phyloP scores from a whole-genome alignment of 371 early-diverging fungal species.

The Mycotypha africana region DNA sequence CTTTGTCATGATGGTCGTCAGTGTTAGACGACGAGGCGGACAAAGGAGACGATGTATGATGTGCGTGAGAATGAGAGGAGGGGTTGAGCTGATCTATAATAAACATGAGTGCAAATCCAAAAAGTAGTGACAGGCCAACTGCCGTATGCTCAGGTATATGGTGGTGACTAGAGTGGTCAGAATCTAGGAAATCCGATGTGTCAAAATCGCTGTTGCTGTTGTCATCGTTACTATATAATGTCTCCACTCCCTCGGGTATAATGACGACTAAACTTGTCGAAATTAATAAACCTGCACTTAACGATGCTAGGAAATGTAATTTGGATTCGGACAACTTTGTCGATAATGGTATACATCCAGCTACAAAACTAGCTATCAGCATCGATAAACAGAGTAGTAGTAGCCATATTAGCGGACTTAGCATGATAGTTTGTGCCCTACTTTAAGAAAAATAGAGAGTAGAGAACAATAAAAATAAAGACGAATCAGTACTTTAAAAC shows the following conservation, averaged over 20 bases:
- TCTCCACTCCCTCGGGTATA: conserved; percentile 91
- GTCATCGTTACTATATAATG: conserved; percentile 47
- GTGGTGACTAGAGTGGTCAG: too few species aligned
- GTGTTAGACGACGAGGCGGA: background rate
- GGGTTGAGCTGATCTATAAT: conserved; percentile 75
- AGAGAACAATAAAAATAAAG: too few species aligned
- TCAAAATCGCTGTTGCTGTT: background rate
- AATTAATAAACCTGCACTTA: conserved; percentile 87
- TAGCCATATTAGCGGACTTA: conserved; percentile 68
- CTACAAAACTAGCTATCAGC: conserved; percentile 82
- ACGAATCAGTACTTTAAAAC: too few species aligned
- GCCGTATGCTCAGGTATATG: conserved; percentile 41
- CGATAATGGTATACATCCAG: conserved; percentile 82
- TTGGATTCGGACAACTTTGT: conserved; percentile 71
- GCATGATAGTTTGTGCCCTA: too few species aligned
- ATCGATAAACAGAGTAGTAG: conserved; percentile 74
- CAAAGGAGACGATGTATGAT: conserved; percentile 9
- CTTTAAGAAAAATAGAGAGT: too few species aligned
- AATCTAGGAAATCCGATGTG: too few species aligned
- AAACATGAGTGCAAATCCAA: conserved; percentile 92
- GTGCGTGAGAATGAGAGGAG: conserved; percentile 50
- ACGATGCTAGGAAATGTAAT: conserved; percentile 72
- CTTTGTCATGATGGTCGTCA: background rate
- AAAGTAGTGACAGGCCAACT: conserved; percentile 71
- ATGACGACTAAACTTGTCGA: conserved; percentile 89